These are phyloP conservation scores for Zea luxurians DNA, from an alignment of 176 grass and related monocot genomes.

Conservation along the genomic window DNA sequence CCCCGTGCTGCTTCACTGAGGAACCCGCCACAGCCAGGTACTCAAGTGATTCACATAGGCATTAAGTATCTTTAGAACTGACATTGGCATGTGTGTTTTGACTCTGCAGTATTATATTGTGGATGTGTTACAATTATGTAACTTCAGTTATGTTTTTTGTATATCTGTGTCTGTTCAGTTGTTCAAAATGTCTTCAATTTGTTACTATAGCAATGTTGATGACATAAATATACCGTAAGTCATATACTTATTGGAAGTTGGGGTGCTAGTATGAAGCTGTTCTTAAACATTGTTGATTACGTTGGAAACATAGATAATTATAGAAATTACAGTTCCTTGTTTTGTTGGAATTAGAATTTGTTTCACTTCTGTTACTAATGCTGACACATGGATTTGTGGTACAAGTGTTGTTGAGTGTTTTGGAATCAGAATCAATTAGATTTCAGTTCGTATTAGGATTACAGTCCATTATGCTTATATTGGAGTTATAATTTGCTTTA, in stretches of 20 bases:
- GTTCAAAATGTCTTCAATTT: neutral
- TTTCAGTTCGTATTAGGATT: neutral
- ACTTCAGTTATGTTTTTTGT: neutral
- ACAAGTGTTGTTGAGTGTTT: neutral
- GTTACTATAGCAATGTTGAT: neutral
- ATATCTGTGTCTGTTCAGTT: neutral
- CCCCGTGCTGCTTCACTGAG: slow-evolving; percentile 67
- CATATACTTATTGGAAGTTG: neutral
- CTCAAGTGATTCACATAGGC: too few species aligned
- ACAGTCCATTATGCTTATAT: neutral
- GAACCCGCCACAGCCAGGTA: slow-evolving; percentile 82
- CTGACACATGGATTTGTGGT: neutral
- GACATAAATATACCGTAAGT: neutral
- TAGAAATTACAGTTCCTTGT: neutral
- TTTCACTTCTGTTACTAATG: neutral
- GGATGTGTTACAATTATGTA: neutral
- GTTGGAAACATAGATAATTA: neutral
- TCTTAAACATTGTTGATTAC: neutral
- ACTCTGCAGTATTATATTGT: too few species aligned
- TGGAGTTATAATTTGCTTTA: neutral
- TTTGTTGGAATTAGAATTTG: neutral
- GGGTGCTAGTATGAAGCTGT: too few species aligned
- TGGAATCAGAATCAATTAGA: neutral
- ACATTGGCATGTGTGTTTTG: neutral
- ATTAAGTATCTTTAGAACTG: neutral